Base-by-base conservation (phyloP, 352 stramenopile genomes). In the Globisporangium carolinianum region DNA sequence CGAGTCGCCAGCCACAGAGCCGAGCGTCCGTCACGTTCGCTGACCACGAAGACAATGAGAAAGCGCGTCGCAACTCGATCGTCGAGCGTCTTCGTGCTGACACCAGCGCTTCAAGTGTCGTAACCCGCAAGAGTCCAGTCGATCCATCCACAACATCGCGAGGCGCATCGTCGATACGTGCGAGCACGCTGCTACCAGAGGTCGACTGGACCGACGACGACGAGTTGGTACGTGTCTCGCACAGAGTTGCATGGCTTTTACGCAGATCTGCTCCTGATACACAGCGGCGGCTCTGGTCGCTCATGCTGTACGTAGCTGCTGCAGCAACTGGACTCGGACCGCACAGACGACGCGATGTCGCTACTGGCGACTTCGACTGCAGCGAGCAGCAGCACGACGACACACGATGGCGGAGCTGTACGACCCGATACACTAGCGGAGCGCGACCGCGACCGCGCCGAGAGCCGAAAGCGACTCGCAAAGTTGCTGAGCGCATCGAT, bases 141-240 rank as follows among this genome's bases (percentile, higher is more conserved):
- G 41, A n/a, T 46, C 8, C 6, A 2, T 46, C 24, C 24, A 15
- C 42, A 5, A 17, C 11, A 14, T 14, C n/a, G 35, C 5, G 2
- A 4, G 14, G 24, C 9, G 17, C 6, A n/a, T 8, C 45, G 8
- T 24, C 45, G 6, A 3, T 32, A 11, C 45, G 18, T 49, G 45
- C n/a, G 45, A 49, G 45, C 17, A 32, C 24, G 17, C 9, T 17
- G 5, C 45, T 84, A 8, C 78, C 73, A 9, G 66, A 81, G 43
- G 51, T 88, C 51, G 60, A 73, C 35, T 87, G 77, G 77, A 87
- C 71, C 4, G 71, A 82, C 24, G 65, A 81, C 53, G 73, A 83
- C 51, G 77, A 87, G 66, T 38, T 73, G 54, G 76, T 85, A 51
- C 17, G 51, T 55, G 24, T 32, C 1, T 32, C 24, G 24, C 24